phyloP scores from a whole-genome alignment of 148 eudicot species.

The Linanthus parryae region DNA sequence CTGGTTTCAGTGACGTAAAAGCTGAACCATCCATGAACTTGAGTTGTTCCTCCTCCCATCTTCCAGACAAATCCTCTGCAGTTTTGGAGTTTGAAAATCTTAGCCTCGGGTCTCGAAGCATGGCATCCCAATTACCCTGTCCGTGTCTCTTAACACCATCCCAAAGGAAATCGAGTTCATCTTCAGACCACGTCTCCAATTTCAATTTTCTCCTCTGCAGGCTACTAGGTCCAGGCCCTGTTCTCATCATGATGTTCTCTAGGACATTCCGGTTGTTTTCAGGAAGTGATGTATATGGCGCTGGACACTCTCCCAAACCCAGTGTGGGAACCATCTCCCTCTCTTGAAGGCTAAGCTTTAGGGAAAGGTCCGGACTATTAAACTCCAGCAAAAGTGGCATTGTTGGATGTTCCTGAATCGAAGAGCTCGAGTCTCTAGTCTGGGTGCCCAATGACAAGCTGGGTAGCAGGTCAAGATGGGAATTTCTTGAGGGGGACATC shows the following conservation, averaged over 20 bases:
- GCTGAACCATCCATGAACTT: constrained; percentile 55
- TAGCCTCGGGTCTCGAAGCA: constrained; percentile 71
- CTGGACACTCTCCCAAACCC: constrained; percentile 54
- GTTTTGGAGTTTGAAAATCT: constrained; percentile 61
- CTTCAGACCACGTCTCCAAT: constrained; percentile 78
- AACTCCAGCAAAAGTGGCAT: constrained; percentile 56
- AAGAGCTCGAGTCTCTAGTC: constrained; percentile 24
- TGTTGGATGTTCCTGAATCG: constrained; percentile 29
- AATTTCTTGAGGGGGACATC: constrained; percentile 34
- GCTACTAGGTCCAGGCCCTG: constrained; percentile 53
- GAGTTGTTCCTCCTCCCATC: constrained; percentile 85
- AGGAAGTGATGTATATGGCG: constrained; percentile 46
- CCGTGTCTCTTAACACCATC: constrained; percentile 95
- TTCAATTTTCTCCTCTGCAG: constrained; percentile 50
- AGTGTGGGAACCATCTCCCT: constrained; percentile 43
- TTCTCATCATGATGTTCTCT: constrained; percentile 77
- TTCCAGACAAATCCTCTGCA: constrained; percentile 52
- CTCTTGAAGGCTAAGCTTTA: constrained; percentile 39
- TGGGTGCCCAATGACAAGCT: constrained; percentile 63
- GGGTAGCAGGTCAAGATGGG: constrained; percentile 51
- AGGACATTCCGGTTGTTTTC: constrained; percentile 90
- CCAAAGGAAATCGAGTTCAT: constrained; percentile 94
- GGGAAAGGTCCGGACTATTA: constrained; percentile 36
- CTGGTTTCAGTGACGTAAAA: constrained; percentile 30
- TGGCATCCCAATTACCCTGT: constrained; percentile 73